Base-by-base conservation (phyloP, 805 yeast genomes). In the Nakazawaea ernobii region DNA sequence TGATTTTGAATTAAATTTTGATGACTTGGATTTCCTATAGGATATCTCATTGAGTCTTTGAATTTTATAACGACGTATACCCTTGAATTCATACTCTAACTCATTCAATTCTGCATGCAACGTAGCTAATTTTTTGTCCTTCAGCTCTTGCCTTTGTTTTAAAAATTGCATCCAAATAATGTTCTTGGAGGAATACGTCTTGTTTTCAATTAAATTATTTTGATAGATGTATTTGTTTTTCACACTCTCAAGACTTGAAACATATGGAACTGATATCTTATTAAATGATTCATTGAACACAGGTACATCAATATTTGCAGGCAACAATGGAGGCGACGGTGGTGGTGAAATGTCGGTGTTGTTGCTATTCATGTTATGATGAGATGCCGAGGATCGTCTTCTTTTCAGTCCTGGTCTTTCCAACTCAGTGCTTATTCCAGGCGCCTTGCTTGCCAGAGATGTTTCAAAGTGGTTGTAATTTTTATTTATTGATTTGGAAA, bases 241-340 rank as follows among this genome's bases (percentile, higher is more conserved):
- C 4, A 56, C 36, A 5, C 50, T 33, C 8, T 44, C 7, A 9
- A 60, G 30, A 1, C 39, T 14, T 7, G 42, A 43, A 27, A 46
- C 51, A 39, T 43, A 57, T 1, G 61, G 56, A 27, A 46, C 35
- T 13, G 32, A 4, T 52, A 15, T 11, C 15, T 45, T 30, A 5
- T 54, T 53, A 44, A 61, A 60, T 1, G 57, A 42, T 8, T 54
- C 57, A 8, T 57, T 46, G 38, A 59, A 59, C 0, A 58, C 51
- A 0, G 60, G 59, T 1, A 59, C 3, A 39, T 49, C 24, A 53
- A 42, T 13, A 6, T 20, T 39, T 3, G 59, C 54, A 1, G 59
- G 51, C 2, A 28, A 35, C 10, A 53, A 52, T 14, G 56, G 53
- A 11, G 56, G 49, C 3, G 57, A 56, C 2, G 45, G 35, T 20